Conservation (phyloP, 2,329 filamentous ascomycete genomes). For the Pezicula rhizophila region DNA sequence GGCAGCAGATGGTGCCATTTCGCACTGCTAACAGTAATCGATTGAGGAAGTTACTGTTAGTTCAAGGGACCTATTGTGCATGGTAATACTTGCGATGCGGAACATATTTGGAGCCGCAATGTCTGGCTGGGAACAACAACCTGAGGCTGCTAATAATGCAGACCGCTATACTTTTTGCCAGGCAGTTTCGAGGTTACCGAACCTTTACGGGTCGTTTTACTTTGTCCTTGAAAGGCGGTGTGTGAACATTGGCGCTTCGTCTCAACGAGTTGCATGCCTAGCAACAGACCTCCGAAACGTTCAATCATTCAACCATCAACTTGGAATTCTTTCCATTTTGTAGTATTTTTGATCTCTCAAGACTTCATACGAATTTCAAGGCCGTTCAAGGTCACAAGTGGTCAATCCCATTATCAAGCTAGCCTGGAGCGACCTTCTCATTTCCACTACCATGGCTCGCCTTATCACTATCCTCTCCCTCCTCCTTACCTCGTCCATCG, state of each 20-base stretch:
- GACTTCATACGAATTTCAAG: not conserved
- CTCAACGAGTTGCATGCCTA: no score
- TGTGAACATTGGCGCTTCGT: no score
- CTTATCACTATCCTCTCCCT: slow-evolving; percentile 13
- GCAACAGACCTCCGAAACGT: not conserved
- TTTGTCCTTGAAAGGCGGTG: no score
- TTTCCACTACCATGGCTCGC: slow-evolving; percentile 14
- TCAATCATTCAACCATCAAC: not conserved
- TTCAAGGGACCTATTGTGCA: not conserved
- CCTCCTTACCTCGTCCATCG: slow-evolving; percentile 12
- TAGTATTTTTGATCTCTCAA: no score
- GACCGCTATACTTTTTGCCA: no score
- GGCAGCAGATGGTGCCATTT: slow-evolving; percentile 16
- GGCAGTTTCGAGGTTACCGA: no score
- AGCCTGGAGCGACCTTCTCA: slow-evolving; percentile 1
- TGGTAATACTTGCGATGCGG: no score
- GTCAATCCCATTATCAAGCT: not conserved
- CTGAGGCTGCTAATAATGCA: no score
- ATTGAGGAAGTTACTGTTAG: not conserved
- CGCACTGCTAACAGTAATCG: not conserved
- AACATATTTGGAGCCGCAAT: no score
- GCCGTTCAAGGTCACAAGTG: not conserved
- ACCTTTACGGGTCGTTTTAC: no score
- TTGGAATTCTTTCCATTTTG: not conserved
- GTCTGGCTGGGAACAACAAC: no score